Evolutionary conservation across 2,329 filamentous ascomycete genomes (phyloP).

Genomic region (Ophiostoma triangulosporum): DNA sequence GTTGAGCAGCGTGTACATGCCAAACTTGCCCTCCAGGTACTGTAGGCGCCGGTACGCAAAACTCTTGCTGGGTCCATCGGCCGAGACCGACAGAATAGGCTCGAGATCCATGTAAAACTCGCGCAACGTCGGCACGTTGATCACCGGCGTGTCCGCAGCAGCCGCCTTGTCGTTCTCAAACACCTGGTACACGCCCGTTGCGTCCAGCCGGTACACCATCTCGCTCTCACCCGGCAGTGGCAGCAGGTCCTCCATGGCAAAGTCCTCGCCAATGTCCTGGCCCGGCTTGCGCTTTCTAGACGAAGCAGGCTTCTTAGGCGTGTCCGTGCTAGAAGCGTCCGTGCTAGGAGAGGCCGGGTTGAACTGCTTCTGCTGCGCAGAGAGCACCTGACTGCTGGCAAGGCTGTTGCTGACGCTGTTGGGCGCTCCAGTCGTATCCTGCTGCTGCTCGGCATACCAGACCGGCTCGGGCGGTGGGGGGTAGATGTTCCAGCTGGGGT

Average conservation of each 20-base stretch:
- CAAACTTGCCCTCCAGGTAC: constrained; percentile 94
- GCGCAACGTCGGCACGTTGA: constrained; percentile 78
- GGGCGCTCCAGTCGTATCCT: constrained; percentile 19
- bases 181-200: constrained; percentile 82
- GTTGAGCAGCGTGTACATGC: constrained; percentile 82
- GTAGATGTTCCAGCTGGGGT: constrained; percentile 73
- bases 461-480: constrained; percentile 83
- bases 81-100: constrained; percentile 72
- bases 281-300: constrained; percentile 67
- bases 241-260: constrained; percentile 63
- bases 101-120: constrained; percentile 97
- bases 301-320: constrained; percentile 12
- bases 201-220: constrained; percentile 67
- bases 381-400: constrained; percentile 34
- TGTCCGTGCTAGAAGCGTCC: constrained; percentile 4
- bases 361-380: constrained; percentile 14
- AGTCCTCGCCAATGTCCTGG: constrained; percentile 83
- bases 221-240: constrained; percentile 59
- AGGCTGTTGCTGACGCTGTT: constrained; percentile 20
- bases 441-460: constrained; percentile 51
- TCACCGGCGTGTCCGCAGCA: constrained; percentile 52
- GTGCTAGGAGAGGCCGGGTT: not conserved
- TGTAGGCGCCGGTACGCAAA: constrained; percentile 91
- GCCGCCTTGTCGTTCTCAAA: constrained; percentile 56
- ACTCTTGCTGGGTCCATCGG: constrained; percentile 90